Conservation (phyloP, 2,329 filamentous ascomycete genomes). For the Sclerotinia minor region DNA sequence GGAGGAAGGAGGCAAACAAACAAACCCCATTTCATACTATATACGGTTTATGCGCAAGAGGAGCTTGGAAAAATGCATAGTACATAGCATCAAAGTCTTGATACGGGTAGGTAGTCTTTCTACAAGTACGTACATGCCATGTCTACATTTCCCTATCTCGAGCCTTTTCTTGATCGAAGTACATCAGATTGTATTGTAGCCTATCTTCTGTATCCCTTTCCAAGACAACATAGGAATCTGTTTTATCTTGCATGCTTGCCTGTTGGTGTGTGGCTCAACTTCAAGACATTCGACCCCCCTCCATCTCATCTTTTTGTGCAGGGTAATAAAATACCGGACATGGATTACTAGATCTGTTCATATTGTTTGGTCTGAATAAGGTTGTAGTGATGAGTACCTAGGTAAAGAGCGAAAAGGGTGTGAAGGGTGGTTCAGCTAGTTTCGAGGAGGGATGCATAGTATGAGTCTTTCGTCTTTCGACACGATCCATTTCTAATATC, state of each 20-base stretch:
- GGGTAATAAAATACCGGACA: slow-evolving; percentile 21
- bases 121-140: background rate
- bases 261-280: slow-evolving; percentile 24
- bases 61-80: background rate
- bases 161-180: background rate
- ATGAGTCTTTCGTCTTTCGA: slow-evolving; percentile 17
- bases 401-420: slow-evolving; percentile 5
- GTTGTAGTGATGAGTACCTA: background rate
- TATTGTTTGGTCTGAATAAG: slow-evolving; percentile 8
- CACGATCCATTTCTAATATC: slow-evolving; percentile 3
- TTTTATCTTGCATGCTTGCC: background rate
- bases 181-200: background rate
- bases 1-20: background rate
- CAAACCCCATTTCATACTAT: background rate
- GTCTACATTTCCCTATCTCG: background rate
- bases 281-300: slow-evolving; percentile 15
- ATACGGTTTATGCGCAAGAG: slow-evolving; percentile 6
- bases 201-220: background rate
- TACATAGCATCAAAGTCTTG: background rate
- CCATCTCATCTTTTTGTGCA: slow-evolving; percentile 14
- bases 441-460: background rate
- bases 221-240: background rate
- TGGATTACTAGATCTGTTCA: background rate
- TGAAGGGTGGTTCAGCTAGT: slow-evolving; percentile 15
- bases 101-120: background rate